These are phyloP conservation scores for Fusarium albidum DNA, from an alignment of 2,329 filamentous ascomycete genomes.

Conservation along the genomic window DNA sequence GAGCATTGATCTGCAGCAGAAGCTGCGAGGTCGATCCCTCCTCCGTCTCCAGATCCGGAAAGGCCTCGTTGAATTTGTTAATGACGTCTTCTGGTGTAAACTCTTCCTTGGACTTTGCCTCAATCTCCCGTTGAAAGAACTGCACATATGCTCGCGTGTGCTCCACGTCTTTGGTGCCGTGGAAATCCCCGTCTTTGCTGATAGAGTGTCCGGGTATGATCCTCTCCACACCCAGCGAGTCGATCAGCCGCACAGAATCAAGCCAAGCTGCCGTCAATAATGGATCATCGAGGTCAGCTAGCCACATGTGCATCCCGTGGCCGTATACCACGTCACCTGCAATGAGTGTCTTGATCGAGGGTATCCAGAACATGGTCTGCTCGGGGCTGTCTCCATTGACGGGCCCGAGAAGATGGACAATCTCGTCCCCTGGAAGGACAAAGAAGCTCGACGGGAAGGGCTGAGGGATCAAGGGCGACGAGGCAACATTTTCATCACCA, in stretches of 20 bases:
- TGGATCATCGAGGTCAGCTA: neutral
- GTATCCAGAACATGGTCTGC: neutral
- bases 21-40: neutral
- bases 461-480: neutral
- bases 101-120: neutral
- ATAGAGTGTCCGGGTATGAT: neutral
- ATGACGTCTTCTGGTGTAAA: neutral
- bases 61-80: neutral
- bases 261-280: neutral
- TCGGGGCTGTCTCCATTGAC: conserved; percentile 1
- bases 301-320: neutral
- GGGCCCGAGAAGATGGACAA: neutral
- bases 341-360: neutral
- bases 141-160: neutral
- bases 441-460: neutral
- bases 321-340: neutral
- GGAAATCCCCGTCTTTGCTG: neutral
- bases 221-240: neutral
- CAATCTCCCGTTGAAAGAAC: neutral
- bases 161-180: neutral
- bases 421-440: neutral
- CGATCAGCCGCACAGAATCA: neutral
- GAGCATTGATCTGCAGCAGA: neutral
- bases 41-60: neutral
- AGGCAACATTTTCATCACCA: neutral